These are phyloP conservation scores for Boletus rubescentipes DNA, from an alignment of 768 basidiomycete genomes.

Conservation along the genomic window DNA sequence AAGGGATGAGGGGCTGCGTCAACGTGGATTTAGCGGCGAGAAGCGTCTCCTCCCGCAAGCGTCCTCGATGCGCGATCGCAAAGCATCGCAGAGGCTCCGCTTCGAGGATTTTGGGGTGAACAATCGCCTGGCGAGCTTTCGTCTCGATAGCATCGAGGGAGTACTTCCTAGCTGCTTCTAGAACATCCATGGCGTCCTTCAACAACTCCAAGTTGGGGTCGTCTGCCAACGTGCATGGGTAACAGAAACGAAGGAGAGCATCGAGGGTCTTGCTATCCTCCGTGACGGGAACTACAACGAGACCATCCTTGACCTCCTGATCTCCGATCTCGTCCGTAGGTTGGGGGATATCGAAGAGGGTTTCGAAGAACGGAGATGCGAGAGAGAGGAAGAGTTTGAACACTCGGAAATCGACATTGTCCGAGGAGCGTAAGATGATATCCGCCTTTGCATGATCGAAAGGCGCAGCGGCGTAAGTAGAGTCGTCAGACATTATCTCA, in stretches of 20 bases:
- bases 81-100: background rate
- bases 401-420: too few species aligned
- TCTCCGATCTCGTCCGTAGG: constrained; percentile 4
- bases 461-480: constrained; percentile 10
- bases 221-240: constrained; percentile 12
- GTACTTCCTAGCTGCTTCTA: background rate
- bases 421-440: constrained; percentile 7
- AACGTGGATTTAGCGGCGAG: constrained; percentile 17
- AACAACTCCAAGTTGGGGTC: background rate
- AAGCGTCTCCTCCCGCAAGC: background rate
- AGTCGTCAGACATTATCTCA: background rate
- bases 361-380: constrained; percentile 34
- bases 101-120: background rate
- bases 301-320: constrained; percentile 17
- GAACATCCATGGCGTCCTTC: background rate
- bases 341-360: constrained; percentile 33
- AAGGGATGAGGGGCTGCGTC: constrained; percentile 21
- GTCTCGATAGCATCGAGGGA: background rate
- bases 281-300: constrained; percentile 17
- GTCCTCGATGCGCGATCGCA: background rate
- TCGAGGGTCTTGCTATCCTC: constrained; percentile 24
- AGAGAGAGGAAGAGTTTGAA: constrained; percentile 1
- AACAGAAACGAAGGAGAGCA: constrained; percentile 26
- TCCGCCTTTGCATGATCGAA: constrained; percentile 19
- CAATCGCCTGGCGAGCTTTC: background rate